Evolutionary conservation across 2,329 filamentous ascomycete genomes (phyloP).

Genomic region (Aureobasidium vineae): DNA sequence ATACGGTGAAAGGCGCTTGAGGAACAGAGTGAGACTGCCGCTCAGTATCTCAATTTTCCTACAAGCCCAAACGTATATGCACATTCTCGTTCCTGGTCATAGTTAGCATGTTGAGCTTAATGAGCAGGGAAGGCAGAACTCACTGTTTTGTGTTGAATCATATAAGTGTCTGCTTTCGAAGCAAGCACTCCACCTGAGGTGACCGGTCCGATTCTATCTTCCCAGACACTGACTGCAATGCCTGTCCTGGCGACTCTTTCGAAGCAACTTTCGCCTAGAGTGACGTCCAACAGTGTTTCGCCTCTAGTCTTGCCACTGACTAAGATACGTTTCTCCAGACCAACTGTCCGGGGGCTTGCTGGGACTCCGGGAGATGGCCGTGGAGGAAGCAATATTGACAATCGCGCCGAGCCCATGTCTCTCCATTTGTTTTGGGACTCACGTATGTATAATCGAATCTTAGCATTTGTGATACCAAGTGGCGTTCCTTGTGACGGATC

Average conservation of each 20-base stretch:
- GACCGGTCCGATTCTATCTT: slow-evolving; percentile 51
- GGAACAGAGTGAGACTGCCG: neutral
- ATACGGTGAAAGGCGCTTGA: neutral
- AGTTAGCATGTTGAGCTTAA: neutral
- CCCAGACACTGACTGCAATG: slow-evolving; percentile 86
- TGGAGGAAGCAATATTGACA: slow-evolving; percentile 78
- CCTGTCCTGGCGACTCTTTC: slow-evolving; percentile 79
- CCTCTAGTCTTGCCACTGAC: slow-evolving; percentile 69
- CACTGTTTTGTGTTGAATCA: slow-evolving; percentile 53
- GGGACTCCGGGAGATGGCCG: slow-evolving; percentile 39
- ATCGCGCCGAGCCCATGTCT: slow-evolving; percentile 78
- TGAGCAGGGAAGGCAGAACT: slow-evolving; percentile 26
- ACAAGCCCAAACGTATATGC: slow-evolving; percentile 51
- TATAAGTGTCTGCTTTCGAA: slow-evolving; percentile 59
- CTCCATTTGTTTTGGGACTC: slow-evolving; percentile 78
- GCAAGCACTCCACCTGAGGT: slow-evolving; percentile 57
- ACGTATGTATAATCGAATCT: slow-evolving; percentile 81
- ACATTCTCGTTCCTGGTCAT: slow-evolving; percentile 47
- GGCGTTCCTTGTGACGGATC: slow-evolving; percentile 44
- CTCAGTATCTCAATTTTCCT: slow-evolving; percentile 51
- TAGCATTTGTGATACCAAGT: slow-evolving; percentile 72
- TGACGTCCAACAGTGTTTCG: slow-evolving; percentile 73
- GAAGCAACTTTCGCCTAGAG: slow-evolving; percentile 80
- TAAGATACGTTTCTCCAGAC: slow-evolving; percentile 79
- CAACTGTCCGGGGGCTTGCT: slow-evolving; percentile 44